Base-by-base conservation (phyloP, 176 grass and related monocot species). In the Lolium multiflorum region DNA sequence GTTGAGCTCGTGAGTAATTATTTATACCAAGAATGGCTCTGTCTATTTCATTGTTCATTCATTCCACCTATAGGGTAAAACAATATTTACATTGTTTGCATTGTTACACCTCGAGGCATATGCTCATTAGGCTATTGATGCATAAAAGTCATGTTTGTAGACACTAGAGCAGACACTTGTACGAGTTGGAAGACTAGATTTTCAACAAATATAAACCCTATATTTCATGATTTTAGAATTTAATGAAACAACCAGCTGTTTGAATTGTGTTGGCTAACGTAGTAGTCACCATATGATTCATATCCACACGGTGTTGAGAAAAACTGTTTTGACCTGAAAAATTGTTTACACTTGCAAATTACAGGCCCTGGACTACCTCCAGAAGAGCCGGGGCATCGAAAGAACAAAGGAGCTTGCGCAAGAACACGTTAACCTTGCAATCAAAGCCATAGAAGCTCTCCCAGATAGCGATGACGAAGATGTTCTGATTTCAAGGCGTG, bases 401-500 rank as follows among this genome's bases (percentile, higher is more conserved):
- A 91, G 81, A 80, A 91, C 94, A 18, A 88, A 79, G 75, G 89
- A 93, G 58, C 87, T 93, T n/a, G 94, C 94, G 47, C 84, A 79
- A 79, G 86, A 88, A 77, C 94, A 96, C 0, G 89, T 82, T 14
- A 58, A 87, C 46, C 89, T 67, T 82, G 94, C 91, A 9, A 80
- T 93, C 76, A 89, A 93, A 85, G 94, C 94, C 61, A 93, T 96
- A 65, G 94, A 93, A 82, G 62, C 91, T 64, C 87, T 96, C 38
- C 94, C 94, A 11, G 91, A 93, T 10, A 96, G 94, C 7, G 91
- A 96, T 9, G 94, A 93, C 0, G 91, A 96, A 92, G 94, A 96
- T 89, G 89, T 96, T 77, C 57, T 93, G 64, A 88, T 78, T 20
- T 96, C 94, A 12, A 92, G 94, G 18, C 89, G 91, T 9, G 94